A percentile compares a stretch with the other conserved stretches of the same genome.
Conservation (phyloP, 75 land plant species). For the Pinus taeda region DNA sequence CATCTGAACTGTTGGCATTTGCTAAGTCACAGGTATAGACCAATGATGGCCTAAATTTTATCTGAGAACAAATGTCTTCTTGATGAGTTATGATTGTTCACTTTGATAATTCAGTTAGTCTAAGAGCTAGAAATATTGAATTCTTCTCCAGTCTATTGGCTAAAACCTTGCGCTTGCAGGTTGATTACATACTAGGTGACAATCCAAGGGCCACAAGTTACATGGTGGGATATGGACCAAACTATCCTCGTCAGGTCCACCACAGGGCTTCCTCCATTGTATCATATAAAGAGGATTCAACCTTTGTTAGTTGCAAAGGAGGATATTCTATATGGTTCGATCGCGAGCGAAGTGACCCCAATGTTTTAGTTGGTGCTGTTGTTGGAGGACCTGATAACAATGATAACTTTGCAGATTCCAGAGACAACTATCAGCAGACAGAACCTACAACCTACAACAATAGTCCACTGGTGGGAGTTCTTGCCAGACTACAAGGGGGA, state of each 20-base stretch:
- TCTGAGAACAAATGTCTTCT: too few species aligned
- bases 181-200: conserved; percentile 93
- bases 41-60: conserved; percentile 11
- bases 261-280: conserved; percentile 91
- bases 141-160: conserved; percentile 26
- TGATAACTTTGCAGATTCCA: conserved; percentile 79
- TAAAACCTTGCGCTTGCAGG: conserved; percentile 42
- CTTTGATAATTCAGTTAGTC: conserved; percentile 18
- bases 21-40: conserved; percentile 41
- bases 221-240: conserved; percentile 88
- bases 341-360: conserved; percentile 64
- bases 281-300: conserved; percentile 54
- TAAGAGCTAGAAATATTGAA: conserved; percentile 33
- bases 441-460: conserved; percentile 97
- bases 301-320: conserved; percentile 69
- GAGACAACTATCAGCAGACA: conserved; percentile 88
- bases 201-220: conserved; percentile 93
- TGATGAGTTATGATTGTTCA: too few species aligned
- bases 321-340: conserved; percentile 76
- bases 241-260: conserved; percentile 77
- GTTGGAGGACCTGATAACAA: conserved; percentile 97
- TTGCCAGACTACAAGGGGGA: conserved; percentile 50
- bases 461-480: conserved; percentile 75
- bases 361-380: conserved; percentile 77
- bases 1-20: conserved; percentile 21